phyloP scores from a whole-genome alignment of 1,284 basidiomycete genomes.

The Melampsora americana region DNA sequence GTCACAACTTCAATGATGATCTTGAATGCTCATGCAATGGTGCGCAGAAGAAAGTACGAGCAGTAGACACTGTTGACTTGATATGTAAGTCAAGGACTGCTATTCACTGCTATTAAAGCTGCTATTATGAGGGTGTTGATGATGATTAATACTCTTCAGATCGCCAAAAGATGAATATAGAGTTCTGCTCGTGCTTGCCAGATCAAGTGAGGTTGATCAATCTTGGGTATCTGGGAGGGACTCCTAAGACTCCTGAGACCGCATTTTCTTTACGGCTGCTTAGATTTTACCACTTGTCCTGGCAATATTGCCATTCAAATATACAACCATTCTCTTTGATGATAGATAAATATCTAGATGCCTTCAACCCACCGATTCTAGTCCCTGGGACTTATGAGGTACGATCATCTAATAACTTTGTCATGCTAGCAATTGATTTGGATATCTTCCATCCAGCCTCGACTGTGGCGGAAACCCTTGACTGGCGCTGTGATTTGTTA shows the following conservation, averaged over 20 bases:
- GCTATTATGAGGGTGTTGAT: no score
- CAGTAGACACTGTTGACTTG: no score
- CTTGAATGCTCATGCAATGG: no score
- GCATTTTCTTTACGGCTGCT: constrained; percentile 12
- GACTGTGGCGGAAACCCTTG: constrained; percentile 3
- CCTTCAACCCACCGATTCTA: neutral
- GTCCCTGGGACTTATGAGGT: neutral
- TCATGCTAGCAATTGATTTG: neutral
- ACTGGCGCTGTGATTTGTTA: neutral
- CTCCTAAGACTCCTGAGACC: neutral
- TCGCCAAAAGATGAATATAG: neutral
- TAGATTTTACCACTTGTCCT: constrained; percentile 2
- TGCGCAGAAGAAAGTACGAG: no score
- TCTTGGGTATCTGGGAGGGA: constrained; percentile 1
- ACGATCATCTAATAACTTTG: neutral
- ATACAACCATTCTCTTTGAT: no score
- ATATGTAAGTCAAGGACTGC: no score
- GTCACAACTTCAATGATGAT: no score
- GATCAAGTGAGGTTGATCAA: constrained; percentile 9
- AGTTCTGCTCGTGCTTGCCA: constrained; percentile 18
- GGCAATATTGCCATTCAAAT: neutral
- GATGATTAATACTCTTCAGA: no score
- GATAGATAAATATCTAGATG: no score
- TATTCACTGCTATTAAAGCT: no score
- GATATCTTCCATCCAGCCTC: neutral